Percentiles rank a stretch among this genome's conserved stretches.
These are phyloP conservation scores for Physcomitrellopsis africana DNA, from an alignment of 225 moss, liverwort and hornwort species.

Conservation along the genomic window DNA sequence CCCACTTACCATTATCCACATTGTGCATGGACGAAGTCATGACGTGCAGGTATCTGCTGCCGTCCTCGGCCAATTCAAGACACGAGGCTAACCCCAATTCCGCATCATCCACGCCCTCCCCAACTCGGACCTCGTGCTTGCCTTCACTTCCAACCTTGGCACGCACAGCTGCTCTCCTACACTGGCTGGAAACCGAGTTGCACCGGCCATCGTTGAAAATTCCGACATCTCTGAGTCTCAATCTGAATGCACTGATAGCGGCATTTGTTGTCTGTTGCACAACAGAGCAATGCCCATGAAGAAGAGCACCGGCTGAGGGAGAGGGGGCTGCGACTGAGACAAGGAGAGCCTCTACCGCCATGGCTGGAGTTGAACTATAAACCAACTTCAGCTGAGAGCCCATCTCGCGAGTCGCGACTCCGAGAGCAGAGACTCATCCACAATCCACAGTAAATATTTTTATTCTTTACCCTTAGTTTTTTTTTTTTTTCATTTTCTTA, in stretches of 20 bases:
- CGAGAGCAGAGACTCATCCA: too few species aligned
- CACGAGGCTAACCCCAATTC: constrained; percentile 31
- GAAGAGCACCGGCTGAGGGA: background rate
- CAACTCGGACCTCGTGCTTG: background rate
- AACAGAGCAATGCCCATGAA: background rate
- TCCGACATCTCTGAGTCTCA: background rate
- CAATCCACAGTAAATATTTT: too few species aligned
- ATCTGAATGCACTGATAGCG: background rate
- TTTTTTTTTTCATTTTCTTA: too few species aligned
- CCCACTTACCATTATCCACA: constrained; percentile 53
- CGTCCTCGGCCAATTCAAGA: constrained; percentile 47
- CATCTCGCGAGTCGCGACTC: background rate
- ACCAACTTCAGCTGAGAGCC: background rate
- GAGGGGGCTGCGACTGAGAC: background rate
- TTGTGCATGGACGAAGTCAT: constrained; percentile 63
- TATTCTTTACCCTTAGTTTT: too few species aligned
- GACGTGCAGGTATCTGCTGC: constrained; percentile 49
- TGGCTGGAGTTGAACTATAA: background rate
- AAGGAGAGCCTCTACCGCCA: constrained; percentile 17
- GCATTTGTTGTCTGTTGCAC: background rate
- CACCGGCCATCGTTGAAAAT: background rate
- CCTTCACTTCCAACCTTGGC: constrained; percentile 7
- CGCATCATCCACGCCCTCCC: background rate
- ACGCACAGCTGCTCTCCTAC: background rate
- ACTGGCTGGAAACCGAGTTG: background rate